Conservation (phyloP, 2,329 filamentous ascomycete species). For the Teratosphaeria zuluensis region DNA sequence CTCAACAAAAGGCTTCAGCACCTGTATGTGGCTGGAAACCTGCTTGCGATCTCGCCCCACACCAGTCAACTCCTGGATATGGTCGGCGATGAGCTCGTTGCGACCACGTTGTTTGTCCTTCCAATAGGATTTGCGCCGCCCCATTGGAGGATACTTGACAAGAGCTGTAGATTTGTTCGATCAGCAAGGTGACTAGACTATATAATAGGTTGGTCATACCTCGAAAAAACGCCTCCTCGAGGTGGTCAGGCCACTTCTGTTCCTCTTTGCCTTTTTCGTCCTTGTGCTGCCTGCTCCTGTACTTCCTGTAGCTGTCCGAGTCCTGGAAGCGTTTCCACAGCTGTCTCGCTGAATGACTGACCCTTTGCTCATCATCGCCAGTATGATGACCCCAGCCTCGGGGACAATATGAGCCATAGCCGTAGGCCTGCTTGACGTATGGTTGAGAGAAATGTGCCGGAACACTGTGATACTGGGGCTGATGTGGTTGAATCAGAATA, state of each 20-base stretch:
- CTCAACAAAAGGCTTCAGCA: conserved; percentile 47
- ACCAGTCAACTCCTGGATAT: conserved; percentile 47
- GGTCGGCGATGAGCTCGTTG: conserved; percentile 53
- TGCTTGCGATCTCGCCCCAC: conserved; percentile 47
- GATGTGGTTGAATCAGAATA: neutral
- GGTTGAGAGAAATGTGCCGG: conserved; percentile 1
- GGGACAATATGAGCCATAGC: neutral
- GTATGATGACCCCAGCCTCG: neutral
- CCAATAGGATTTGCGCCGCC: conserved; percentile 38
- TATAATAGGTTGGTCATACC: conserved; percentile 23
- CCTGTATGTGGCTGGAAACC: conserved; percentile 55
- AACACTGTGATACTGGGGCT: neutral
- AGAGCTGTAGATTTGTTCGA: conserved; percentile 26
- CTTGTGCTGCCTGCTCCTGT: conserved; percentile 33
- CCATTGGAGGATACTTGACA: conserved; percentile 49
- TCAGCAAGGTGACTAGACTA: neutral
- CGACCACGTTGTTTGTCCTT: conserved; percentile 47
- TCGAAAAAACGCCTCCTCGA: conserved; percentile 40
- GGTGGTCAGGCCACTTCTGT: conserved; percentile 38
- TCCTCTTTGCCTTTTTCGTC: conserved; percentile 21
- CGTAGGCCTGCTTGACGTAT: neutral
- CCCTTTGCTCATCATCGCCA: neutral
- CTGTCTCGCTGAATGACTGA: conserved; percentile 8
- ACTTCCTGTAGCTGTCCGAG: conserved; percentile 37
- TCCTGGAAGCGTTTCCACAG: conserved; percentile 20